Percentiles rank a stretch among this genome's conserved stretches.
Evolutionary conservation across 768 basidiomycete genomes (phyloP).

Genomic region (Pleurotus eryngii): DNA sequence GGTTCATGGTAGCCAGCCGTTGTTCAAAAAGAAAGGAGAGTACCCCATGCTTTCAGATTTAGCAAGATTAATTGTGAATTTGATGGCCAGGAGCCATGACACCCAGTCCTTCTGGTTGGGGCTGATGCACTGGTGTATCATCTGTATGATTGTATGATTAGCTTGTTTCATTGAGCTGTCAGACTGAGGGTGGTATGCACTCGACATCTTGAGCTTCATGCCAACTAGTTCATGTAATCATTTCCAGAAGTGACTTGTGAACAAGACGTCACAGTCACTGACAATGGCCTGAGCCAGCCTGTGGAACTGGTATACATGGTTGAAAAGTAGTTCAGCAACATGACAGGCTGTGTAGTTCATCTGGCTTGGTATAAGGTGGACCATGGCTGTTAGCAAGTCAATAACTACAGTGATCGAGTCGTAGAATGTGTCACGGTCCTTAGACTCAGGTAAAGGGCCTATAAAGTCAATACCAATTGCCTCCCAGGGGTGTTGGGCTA

Average conservation of each 20-base stretch:
- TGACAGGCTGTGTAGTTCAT: constrained; percentile 11
- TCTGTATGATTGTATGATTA: constrained; percentile 25
- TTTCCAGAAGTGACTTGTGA: constrained; percentile 4
- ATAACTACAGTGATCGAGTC: constrained; percentile 4
- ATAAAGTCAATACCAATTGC: constrained; percentile 27
- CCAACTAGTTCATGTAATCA: constrained; percentile 16
- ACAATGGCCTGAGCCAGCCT: constrained; percentile 26
- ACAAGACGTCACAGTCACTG: no score
- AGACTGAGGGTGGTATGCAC: no score
- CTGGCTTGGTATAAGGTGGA: constrained; percentile 13
- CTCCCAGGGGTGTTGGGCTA: constrained; percentile 22
- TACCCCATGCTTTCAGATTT: constrained; percentile 19
- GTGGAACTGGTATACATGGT: constrained; percentile 20
- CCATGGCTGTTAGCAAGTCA: constrained; percentile 6
- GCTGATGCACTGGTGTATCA: constrained; percentile 20
- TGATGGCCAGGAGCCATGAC: no score
- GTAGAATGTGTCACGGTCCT: constrained; percentile 14
- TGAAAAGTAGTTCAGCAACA: constrained; percentile 17
- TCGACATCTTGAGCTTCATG: constrained; percentile 23
- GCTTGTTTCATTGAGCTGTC: constrained; percentile 15
- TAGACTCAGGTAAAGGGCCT: constrained; percentile 21
- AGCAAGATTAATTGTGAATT: not conserved
- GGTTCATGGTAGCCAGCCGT: no score
- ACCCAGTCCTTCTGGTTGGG: constrained; percentile 13
- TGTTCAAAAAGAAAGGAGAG: no score